Evolutionary conservation across 176 grass and related monocot genomes (phyloP).

Genomic region (Rhynchospora breviuscula): DNA sequence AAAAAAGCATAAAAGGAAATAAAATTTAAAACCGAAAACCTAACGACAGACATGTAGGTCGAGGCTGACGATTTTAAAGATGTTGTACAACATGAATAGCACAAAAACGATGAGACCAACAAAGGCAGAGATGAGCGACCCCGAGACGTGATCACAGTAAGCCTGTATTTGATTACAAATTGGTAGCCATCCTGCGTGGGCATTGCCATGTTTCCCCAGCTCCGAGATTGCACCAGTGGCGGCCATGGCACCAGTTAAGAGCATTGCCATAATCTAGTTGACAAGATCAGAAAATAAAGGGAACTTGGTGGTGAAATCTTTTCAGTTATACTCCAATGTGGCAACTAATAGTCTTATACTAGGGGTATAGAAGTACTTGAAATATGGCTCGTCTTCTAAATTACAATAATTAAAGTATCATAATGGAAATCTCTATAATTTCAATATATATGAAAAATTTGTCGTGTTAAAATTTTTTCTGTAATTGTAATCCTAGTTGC

Average conservation of each 20-base stretch:
- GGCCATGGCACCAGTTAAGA: constrained; percentile 49
- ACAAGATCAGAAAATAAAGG: neutral
- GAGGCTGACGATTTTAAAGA: constrained; percentile 38
- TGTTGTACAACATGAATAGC: constrained; percentile 27
- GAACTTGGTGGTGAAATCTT: neutral
- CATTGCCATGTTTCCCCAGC: constrained; percentile 66
- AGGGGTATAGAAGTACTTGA: neutral
- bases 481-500: neutral
- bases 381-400: neutral
- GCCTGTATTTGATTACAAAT: constrained; percentile 43
- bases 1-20: neutral
- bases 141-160: constrained; percentile 65
- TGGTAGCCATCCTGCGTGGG: constrained; percentile 56
- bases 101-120: constrained; percentile 37
- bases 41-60: constrained; percentile 28
- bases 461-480: neutral
- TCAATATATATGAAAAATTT: neutral
- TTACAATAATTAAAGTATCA: neutral
- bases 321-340: neutral
- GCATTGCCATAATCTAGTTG: constrained; percentile 43
- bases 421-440: neutral
- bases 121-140: constrained; percentile 58
- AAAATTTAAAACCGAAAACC: neutral
- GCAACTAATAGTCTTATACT: neutral
- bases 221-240: constrained; percentile 40